These are phyloP conservation scores for Penicillium sp. DNA, from an alignment of 2,329 filamentous ascomycete species.

Conservation along the genomic window DNA sequence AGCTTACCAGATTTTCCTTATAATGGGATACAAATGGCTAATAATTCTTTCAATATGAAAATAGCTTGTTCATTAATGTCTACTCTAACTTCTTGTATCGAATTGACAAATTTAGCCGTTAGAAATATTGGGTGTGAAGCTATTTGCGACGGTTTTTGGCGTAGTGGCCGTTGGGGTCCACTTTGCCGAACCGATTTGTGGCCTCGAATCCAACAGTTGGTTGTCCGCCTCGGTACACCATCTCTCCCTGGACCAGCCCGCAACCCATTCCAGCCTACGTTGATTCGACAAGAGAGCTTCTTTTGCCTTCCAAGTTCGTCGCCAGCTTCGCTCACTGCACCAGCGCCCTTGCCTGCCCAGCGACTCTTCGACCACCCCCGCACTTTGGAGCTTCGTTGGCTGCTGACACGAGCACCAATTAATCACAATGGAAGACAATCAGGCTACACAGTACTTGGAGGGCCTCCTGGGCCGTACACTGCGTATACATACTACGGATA, in stretches of 20 bases:
- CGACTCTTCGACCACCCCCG: not conserved
- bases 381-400: not conserved
- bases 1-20: not conserved
- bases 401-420: slow-evolving; percentile 8
- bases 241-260: not conserved
- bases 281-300: not conserved
- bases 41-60: not conserved
- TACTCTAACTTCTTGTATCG: not conserved
- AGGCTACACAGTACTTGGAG: slow-evolving; percentile 42
- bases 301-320: not conserved
- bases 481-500: slow-evolving; percentile 77
- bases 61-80: not conserved
- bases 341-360: not conserved
- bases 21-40: not conserved
- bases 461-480: slow-evolving; percentile 77
- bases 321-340: not conserved
- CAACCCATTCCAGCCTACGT: not conserved
- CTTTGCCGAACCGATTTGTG: not conserved
- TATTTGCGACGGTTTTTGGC: not conserved
- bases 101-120: not conserved
- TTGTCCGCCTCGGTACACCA: slow-evolving; percentile 2
- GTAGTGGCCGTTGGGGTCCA: not conserved
- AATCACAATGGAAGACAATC: slow-evolving; percentile 37
- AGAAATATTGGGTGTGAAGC: not conserved
- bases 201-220: slow-evolving; percentile 9